Conservation (phyloP, 176 grass and related monocot species). For the Aegilops longissima region DNA sequence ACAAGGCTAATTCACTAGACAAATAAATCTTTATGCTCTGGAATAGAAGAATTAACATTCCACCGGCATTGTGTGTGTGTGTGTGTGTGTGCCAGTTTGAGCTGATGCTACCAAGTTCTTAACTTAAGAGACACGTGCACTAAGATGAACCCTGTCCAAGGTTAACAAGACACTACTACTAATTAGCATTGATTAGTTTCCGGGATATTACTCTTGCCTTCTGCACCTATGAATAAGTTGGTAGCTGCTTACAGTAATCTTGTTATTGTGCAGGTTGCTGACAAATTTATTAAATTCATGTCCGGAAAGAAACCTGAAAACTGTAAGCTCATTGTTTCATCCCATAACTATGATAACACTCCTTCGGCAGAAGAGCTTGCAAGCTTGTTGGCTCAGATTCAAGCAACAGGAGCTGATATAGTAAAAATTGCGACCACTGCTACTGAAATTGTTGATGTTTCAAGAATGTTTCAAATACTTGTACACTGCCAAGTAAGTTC, state of each 20-base stretch:
- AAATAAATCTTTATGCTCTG: neutral
- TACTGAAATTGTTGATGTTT: conserved; percentile 80
- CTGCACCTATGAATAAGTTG: neutral
- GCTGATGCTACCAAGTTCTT: neutral
- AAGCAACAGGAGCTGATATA: conserved; percentile 82
- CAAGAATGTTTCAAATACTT: conserved; percentile 84
- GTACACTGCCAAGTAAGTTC: conserved; percentile 70
- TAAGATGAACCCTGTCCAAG: neutral
- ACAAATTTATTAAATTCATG: conserved; percentile 70
- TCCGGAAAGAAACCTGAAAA: conserved; percentile 81
- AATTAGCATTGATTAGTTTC: neutral
- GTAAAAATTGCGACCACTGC: conserved; percentile 93
- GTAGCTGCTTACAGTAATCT: neutral
- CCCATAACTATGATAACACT: conserved; percentile 87
- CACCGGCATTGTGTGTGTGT: neutral
- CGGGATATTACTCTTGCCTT: neutral
- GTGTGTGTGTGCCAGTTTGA: neutral
- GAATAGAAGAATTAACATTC: neutral
- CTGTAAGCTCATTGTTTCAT: conserved; percentile 88
- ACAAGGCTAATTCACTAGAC: neutral
- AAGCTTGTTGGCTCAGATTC: conserved; percentile 66
- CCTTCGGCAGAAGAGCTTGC: conserved; percentile 73
- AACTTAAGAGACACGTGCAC: neutral
- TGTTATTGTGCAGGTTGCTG: conserved; percentile 60
- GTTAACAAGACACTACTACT: neutral